These are phyloP conservation scores for Neofusicoccum parvum DNA, from an alignment of 2,329 filamentous ascomycete genomes.

Conservation along the genomic window DNA sequence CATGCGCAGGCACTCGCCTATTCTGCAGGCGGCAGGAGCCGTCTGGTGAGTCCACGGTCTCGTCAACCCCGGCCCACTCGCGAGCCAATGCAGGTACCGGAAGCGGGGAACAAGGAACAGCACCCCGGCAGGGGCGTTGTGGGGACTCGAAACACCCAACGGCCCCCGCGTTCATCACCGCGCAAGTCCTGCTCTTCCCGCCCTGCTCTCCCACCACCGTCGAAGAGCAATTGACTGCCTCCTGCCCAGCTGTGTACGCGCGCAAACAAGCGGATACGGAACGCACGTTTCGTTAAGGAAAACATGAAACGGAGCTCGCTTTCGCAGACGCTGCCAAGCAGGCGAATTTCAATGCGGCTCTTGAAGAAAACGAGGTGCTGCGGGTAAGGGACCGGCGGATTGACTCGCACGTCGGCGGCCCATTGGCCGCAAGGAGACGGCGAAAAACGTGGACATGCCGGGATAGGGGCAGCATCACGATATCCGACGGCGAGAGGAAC, in stretches of 20 bases:
- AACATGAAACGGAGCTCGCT: too few relatives aligned
- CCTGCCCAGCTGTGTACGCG: too few relatives aligned
- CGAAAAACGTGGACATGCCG: too few relatives aligned
- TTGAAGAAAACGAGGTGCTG: too few relatives aligned
- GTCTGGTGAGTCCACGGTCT: not conserved
- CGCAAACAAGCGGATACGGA: not conserved
- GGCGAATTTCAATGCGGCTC: too few relatives aligned
- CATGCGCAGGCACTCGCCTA: not conserved
- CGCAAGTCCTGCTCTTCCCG: not conserved
- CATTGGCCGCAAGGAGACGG: too few relatives aligned
- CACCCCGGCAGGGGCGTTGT: constrained; percentile 4
- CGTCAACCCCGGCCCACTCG: not conserved
- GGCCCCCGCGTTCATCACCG: not conserved
- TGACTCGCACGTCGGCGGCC: too few relatives aligned
- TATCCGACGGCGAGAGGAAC: not conserved
- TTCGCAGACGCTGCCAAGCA: too few relatives aligned
- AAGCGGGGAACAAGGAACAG: constrained; percentile 2
- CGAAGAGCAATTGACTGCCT: not conserved
- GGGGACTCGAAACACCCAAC: constrained; percentile 5
- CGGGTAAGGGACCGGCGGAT: too few relatives aligned
- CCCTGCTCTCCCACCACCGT: not conserved
- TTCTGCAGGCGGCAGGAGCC: not conserved
- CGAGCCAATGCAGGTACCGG: constrained; percentile 8
- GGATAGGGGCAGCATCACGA: too few relatives aligned
- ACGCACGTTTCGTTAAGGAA: too few relatives aligned